These are phyloP conservation scores for Nitzschia putrida DNA, from an alignment of 108 stramenopile genomes.

Conservation along the genomic window DNA sequence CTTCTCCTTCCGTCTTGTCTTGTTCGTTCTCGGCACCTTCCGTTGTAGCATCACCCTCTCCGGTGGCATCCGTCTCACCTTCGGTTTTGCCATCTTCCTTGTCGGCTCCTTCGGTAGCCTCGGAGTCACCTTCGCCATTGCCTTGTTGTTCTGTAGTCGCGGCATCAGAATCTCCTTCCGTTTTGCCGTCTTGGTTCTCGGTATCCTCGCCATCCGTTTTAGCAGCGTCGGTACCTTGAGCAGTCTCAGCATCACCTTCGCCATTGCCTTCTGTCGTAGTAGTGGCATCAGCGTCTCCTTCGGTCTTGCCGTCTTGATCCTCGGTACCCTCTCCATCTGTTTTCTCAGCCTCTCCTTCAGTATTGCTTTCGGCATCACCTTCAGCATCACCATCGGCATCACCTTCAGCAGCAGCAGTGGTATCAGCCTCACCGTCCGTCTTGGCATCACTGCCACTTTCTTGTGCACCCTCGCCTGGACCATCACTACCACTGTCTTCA, in stretches of 20 bases:
- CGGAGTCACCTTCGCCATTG: not conserved
- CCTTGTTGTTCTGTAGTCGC: too few relatives aligned
- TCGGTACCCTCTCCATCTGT: not conserved
- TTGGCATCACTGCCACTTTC: not conserved
- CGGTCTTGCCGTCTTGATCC: conserved; percentile 4
- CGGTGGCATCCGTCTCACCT: conserved; percentile 1
- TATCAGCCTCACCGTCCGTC: not conserved
- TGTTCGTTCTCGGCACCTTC: not conserved
- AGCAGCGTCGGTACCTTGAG: not conserved
- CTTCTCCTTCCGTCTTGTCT: not conserved
- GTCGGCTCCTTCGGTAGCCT: not conserved
- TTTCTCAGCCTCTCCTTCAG: not conserved
- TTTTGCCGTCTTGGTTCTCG: too few relatives aligned
- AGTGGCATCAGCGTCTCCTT: not conserved
- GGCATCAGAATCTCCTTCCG: too few relatives aligned
- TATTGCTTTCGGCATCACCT: conserved; percentile 2
- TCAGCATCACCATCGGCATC: conserved; percentile 2
- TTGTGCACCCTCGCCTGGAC: not conserved
- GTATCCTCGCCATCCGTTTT: not conserved
- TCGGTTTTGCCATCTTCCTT: not conserved
- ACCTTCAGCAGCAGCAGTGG: not conserved
- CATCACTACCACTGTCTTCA: not conserved
- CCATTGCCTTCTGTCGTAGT: conserved; percentile 1
- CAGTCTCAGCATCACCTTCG: not conserved
- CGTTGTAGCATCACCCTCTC: not conserved